A percentile compares a stretch with the other conserved stretches of the same genome.
Evolutionary conservation across 192 early-diverging fungal genomes (phyloP).

Genomic region (Podila epicladia): DNA sequence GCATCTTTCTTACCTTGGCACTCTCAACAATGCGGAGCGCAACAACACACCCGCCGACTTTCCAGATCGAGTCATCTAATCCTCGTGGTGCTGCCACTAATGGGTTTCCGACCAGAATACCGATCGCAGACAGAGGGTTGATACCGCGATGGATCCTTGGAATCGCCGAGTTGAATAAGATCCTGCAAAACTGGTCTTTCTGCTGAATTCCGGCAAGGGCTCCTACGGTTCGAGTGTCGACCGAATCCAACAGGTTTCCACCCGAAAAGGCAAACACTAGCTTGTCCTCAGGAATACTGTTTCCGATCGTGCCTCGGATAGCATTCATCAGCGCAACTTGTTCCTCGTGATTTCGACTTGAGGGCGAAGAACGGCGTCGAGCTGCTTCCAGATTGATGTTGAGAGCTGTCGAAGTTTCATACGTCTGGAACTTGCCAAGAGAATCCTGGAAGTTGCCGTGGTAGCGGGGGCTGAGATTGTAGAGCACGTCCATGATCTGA

Average conservation of each 20-base stretch:
- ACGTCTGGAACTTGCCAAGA: slow-evolving; percentile 71
- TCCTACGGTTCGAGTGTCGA: slow-evolving; percentile 50
- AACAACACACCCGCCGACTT: slow-evolving; percentile 74
- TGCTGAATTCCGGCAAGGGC: slow-evolving; percentile 31
- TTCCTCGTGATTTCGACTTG: slow-evolving; percentile 53
- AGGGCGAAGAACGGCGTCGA: slow-evolving; percentile 45
- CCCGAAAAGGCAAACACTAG: slow-evolving; percentile 69
- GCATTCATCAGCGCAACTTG: slow-evolving; percentile 63
- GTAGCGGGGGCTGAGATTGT: slow-evolving; percentile 73
- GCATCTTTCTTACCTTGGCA: slow-evolving; percentile 58
- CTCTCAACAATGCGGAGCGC: slow-evolving; percentile 68
- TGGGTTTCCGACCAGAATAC: slow-evolving; percentile 61
- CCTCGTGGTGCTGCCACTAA: slow-evolving; percentile 65
- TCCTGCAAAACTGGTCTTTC: slow-evolving; percentile 43
- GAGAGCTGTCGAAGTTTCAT: slow-evolving; percentile 68
- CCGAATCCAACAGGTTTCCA: slow-evolving; percentile 55
- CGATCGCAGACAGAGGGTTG: slow-evolving; percentile 48
- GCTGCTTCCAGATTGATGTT: slow-evolving; percentile 59
- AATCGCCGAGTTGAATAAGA: slow-evolving; percentile 64
- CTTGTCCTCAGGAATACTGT: slow-evolving; percentile 69
- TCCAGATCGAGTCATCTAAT: slow-evolving; percentile 76
- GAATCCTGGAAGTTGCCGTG: slow-evolving; percentile 71
- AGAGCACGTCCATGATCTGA: slow-evolving; percentile 66
- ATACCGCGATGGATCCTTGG: slow-evolving; percentile 63
- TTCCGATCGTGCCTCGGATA: slow-evolving; percentile 59